Percentiles rank a stretch among this genome's conserved stretches.
phyloP scores from a whole-genome alignment of 2,329 filamentous ascomycete species.

The Zymoseptoria tritici region DNA sequence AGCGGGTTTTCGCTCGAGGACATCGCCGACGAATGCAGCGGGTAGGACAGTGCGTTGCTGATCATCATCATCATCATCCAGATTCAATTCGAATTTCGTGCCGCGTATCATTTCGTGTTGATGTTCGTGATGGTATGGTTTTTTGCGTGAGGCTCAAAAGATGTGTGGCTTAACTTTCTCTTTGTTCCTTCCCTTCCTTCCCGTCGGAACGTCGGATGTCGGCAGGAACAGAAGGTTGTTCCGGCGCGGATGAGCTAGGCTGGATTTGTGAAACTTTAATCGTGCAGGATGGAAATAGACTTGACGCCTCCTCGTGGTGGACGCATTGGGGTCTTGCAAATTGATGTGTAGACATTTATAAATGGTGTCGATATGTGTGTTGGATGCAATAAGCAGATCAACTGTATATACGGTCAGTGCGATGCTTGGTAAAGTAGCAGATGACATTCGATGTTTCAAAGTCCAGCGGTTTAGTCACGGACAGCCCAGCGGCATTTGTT shows the following conservation, averaged over 20 bases:
- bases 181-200: too few species aligned
- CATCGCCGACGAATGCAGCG: conserved; percentile 57
- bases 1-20: conserved; percentile 64
- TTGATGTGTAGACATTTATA: not conserved
- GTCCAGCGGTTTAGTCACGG: not conserved
- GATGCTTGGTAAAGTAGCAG: not conserved
- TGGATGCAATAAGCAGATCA: not conserved
- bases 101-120: conserved; percentile 40
- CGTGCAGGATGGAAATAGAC: not conserved
- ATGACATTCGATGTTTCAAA: not conserved
- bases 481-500: not conserved
- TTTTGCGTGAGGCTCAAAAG: not conserved
- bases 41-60: conserved; percentile 8
- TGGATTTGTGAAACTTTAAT: not conserved
- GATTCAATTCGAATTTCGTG: conserved; percentile 53
- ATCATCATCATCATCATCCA: conserved; percentile 33
- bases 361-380: not conserved
- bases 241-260: not conserved
- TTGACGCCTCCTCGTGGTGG: not conserved
- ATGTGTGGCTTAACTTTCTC: not conserved
- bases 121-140: conserved; percentile 2
- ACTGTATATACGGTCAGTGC: not conserved
- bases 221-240: not conserved
- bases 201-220: not conserved
- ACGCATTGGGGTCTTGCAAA: not conserved